These are phyloP conservation scores for Crithidia brevicula DNA, from an alignment of 208 protist species.

Conservation along the genomic window DNA sequence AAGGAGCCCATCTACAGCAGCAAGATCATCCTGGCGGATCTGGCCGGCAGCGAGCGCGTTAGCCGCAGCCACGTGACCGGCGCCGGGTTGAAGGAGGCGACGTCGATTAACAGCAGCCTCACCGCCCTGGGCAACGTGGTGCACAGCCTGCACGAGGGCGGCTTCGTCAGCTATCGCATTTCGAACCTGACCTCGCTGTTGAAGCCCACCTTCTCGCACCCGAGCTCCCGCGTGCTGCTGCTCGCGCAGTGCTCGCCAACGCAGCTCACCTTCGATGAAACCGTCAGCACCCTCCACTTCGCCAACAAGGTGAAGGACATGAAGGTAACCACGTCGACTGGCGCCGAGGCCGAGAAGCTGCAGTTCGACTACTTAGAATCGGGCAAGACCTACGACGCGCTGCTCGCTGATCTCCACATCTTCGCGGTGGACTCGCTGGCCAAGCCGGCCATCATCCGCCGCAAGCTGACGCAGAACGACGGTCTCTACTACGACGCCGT, in stretches of 20 bases:
- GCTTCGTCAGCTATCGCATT: conserved; percentile 88
- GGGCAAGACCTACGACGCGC: conserved; percentile 54
- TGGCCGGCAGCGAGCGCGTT: conserved; percentile 93
- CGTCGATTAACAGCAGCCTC: conserved; percentile 93
- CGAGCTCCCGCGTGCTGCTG: conserved; percentile 81
- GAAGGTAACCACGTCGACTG: conserved; percentile 60
- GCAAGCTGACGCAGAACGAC: conserved; percentile 45
- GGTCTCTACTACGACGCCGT: conserved; percentile 68
- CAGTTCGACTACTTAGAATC: conserved; percentile 65
- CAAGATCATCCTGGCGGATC: conserved; percentile 92
- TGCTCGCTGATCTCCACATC: conserved; percentile 82
- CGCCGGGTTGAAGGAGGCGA: conserved; percentile 82
- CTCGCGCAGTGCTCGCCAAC: conserved; percentile 88
- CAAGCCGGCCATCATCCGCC: conserved; percentile 55
- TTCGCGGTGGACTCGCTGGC: conserved; percentile 54
- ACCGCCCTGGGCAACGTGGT: conserved; percentile 94
- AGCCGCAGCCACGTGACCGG: conserved; percentile 66
- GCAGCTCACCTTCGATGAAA: conserved; percentile 84
- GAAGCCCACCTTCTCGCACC: conserved; percentile 81
- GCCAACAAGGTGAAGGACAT: conserved; percentile 92
- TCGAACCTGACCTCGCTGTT: conserved; percentile 91
- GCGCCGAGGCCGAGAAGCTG: conserved; percentile 53
- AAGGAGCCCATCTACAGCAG: conserved; percentile 81
- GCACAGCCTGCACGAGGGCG: conserved; percentile 80
- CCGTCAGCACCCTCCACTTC: conserved; percentile 88